These are phyloP conservation scores for Xerocomus potaroensis DNA, from an alignment of 768 basidiomycete species.

Conservation along the genomic window DNA sequence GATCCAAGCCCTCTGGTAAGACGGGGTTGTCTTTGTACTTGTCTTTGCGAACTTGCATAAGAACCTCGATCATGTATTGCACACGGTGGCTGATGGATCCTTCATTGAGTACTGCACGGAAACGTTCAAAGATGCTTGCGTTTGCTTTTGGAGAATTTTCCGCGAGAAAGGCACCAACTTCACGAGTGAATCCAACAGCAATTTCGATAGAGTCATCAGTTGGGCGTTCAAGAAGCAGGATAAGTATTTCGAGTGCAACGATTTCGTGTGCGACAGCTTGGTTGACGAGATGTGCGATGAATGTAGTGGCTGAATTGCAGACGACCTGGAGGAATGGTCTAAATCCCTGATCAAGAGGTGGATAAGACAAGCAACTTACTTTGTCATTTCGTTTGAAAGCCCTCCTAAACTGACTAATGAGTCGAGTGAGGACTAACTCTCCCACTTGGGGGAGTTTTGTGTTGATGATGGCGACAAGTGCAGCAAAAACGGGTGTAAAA, in stretches of 20 bases:
- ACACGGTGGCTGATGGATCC: slow-evolving; percentile 92
- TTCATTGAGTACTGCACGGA: slow-evolving; percentile 95
- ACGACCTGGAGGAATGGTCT: slow-evolving; percentile 58
- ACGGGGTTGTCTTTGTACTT: slow-evolving; percentile 99
- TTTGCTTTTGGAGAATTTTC: slow-evolving; percentile 96
- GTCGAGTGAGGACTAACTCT: slow-evolving; percentile 80
- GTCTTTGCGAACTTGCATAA: slow-evolving; percentile 99
- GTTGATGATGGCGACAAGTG: slow-evolving; percentile 91
- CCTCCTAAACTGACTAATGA: slow-evolving; percentile 92
- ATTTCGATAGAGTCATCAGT: slow-evolving; percentile 99
- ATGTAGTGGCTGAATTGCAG: slow-evolving; percentile 90
- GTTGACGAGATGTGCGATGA: slow-evolving; percentile 88
- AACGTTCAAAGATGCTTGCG: slow-evolving; percentile 92
- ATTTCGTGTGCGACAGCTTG: slow-evolving; percentile 93
- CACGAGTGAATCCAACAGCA: slow-evolving; percentile 94
- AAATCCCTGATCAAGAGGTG: not conserved
- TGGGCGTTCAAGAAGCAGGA: slow-evolving; percentile 91
- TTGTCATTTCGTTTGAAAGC: slow-evolving; percentile 98
- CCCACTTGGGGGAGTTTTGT: slow-evolving; percentile 96
- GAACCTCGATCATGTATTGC: slow-evolving; percentile 99
- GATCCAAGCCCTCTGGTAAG: slow-evolving; percentile 87
- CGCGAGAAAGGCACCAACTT: slow-evolving; percentile 91
- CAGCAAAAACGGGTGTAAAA: slow-evolving; percentile 96
- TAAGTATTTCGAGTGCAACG: slow-evolving; percentile 90
- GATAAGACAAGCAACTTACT: slow-evolving; percentile 41